phyloP scores from a whole-genome alignment of 1,284 basidiomycete genomes.

The Ceratobasidium sp. region DNA sequence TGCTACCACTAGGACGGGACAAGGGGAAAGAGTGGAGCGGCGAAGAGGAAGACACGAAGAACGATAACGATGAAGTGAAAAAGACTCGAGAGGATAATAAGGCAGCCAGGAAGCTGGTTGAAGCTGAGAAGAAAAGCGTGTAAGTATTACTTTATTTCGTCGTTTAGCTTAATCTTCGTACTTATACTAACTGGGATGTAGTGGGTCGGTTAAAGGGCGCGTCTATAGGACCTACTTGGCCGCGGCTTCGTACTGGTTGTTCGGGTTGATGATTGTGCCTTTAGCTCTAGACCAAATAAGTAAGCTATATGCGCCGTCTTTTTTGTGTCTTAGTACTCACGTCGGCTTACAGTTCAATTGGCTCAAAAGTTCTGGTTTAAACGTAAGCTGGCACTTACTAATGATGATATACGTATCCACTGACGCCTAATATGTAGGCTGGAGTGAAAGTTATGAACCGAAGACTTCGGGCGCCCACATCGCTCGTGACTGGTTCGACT shows the following conservation, averaged over 20 bases:
- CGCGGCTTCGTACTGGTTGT: constrained; percentile 44
- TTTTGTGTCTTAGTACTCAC: too few relatives aligned
- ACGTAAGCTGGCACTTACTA: not conserved
- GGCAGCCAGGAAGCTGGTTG: constrained; percentile 44
- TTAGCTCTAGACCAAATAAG: constrained; percentile 9
- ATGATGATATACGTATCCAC: not conserved
- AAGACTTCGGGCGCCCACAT: not conserved
- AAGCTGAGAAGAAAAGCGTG: constrained; percentile 43
- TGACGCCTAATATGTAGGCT: not conserved
- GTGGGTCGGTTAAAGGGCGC: constrained; percentile 10
- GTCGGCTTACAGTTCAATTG: constrained; percentile 6
- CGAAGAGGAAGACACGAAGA: not conserved
- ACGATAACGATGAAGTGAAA: too few relatives aligned
- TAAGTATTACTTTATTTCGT: not conserved
- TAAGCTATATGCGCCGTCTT: not conserved
- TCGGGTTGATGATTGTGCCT: constrained; percentile 4
- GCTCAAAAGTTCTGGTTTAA: constrained; percentile 44
- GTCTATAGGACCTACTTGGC: constrained; percentile 44
- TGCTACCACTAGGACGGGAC: not conserved
- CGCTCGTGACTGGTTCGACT: not conserved
- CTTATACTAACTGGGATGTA: not conserved
- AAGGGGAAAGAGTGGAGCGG: not conserved
- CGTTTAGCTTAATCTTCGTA: not conserved
- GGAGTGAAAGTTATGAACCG: constrained; percentile 42
- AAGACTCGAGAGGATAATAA: not conserved